These are phyloP conservation scores for Cadophora sp. DNA, from an alignment of 2,329 filamentous ascomycete genomes.

Conservation along the genomic window DNA sequence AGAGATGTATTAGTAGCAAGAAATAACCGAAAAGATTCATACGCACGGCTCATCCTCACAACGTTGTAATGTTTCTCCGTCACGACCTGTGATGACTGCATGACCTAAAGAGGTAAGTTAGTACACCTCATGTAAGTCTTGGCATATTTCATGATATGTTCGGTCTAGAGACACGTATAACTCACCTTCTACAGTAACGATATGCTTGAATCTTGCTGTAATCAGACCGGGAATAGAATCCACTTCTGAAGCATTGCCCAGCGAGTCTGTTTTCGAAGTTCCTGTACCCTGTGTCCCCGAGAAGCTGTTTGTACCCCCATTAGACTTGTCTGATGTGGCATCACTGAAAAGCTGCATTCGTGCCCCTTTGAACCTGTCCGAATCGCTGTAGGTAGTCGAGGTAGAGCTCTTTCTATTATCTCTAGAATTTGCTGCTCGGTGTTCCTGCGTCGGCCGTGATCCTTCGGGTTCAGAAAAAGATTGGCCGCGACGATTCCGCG, in stretches of 20 bases:
- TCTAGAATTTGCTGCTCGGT: background rate
- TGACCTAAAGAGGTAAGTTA: constrained; percentile 55
- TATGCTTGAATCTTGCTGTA: constrained; percentile 79
- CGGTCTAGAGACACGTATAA: background rate
- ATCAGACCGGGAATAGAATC: constrained; percentile 51
- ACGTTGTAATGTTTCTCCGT: constrained; percentile 73
- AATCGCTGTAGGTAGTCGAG: constrained; percentile 27
- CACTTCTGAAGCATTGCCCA: constrained; percentile 4
- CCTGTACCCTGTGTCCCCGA: constrained; percentile 7
- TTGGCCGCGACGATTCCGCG: constrained; percentile 12
- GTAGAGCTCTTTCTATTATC: constrained; percentile 27
- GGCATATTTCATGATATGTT: background rate
- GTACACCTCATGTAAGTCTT: background rate
- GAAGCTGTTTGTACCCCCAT: constrained; percentile 19
- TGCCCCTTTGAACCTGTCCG: constrained; percentile 26
- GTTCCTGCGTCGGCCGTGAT: background rate
- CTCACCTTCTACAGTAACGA: constrained; percentile 69
- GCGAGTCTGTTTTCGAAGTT: background rate
- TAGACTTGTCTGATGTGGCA: constrained; percentile 39
- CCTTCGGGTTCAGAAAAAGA: constrained; percentile 17
- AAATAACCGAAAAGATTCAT: no score
- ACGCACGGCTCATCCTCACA: constrained; percentile 82
- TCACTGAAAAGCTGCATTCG: constrained; percentile 40
- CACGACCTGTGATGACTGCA: constrained; percentile 80
- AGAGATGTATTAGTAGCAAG: background rate